Base-by-base conservation (phyloP, 192 early-diverging fungal genomes). In the Neocallimastix lanati region DNA sequence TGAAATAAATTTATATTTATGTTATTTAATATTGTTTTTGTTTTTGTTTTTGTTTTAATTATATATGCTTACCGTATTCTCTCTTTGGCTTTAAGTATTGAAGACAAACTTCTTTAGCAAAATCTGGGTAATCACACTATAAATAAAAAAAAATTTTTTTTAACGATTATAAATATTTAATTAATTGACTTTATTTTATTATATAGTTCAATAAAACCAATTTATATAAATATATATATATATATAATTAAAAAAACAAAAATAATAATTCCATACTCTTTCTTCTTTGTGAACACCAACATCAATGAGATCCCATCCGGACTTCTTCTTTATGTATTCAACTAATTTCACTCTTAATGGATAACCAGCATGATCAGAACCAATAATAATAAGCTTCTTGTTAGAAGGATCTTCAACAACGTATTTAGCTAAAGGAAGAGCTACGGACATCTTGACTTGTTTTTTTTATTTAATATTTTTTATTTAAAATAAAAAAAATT, bases 111-210 rank as follows among this genome's bases (percentile, higher is more conserved):
- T 78, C 35, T 30, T 79, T 78, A 37, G 79, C 83, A 76, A 82
- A 84, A 77, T 81, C 82, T 76, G 83, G 82, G 37, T 84, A 84
- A 27, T 84, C 83, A 37, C 83, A 84, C 79, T 84, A 58, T 27
- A 21, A n/a, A n/a, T n/a, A n/a, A n/a, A n/a, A n/a, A n/a, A n/a
- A n/a, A n/a, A n/a, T n/a, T n/a, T n/a, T n/a, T n/a, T n/a, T n/a
- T n/a, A n/a, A n/a, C n/a, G n/a, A n/a, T n/a, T n/a, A n/a, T n/a
- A n/a, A n/a, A n/a, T n/a, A n/a, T n/a, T n/a, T n/a, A n/a, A n/a
- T n/a, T n/a, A n/a, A n/a, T n/a, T n/a, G n/a, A n/a, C n/a, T n/a
- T n/a, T n/a, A n/a, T n/a, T n/a, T n/a, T n/a, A n/a, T n/a, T n/a
- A n/a, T n/a, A n/a, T n/a, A n/a, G n/a, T n/a, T n/a, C n/a, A n/a